Evolutionary conservation across 1,284 basidiomycete genomes (phyloP).

Genomic region (Papiliotrema nemorosa): DNA sequence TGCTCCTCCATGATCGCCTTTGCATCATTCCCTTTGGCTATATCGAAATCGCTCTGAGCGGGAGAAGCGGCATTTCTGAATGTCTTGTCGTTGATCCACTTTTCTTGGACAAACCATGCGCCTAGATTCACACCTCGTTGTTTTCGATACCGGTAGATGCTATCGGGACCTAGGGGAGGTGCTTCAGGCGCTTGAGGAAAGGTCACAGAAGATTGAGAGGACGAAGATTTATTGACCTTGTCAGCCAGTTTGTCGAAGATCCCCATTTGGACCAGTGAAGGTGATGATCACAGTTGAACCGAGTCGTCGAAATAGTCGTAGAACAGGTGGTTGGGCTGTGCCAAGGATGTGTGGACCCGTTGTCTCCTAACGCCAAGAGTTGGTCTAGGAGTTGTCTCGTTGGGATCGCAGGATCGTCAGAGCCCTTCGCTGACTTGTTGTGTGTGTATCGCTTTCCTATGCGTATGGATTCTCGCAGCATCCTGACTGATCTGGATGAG

Average conservation of each 20-base stretch:
- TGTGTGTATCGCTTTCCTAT: too few species aligned
- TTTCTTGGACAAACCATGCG: slow-evolving; percentile 66
- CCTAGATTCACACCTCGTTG: slow-evolving; percentile 82
- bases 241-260: slow-evolving; percentile 43
- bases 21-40: slow-evolving; percentile 61
- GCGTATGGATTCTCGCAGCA: too few species aligned
- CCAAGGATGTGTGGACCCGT: too few species aligned
- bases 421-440: too few species aligned
- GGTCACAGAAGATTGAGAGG: slow-evolving; percentile 7
- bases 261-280: slow-evolving; percentile 31
- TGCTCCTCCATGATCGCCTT: slow-evolving; percentile 66
- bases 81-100: slow-evolving; percentile 64
- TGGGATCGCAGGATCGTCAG: too few species aligned
- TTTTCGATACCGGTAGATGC: slow-evolving; percentile 63
- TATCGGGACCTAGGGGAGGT: slow-evolving; percentile 25
- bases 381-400: too few species aligned
- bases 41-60: slow-evolving; percentile 69
- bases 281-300: not conserved
- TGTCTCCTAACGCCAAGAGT: too few species aligned
- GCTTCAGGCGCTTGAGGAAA: slow-evolving; percentile 12
- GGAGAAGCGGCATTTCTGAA: slow-evolving; percentile 58
- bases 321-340: too few species aligned
- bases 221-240: slow-evolving; percentile 10
- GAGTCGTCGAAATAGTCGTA: too few species aligned
- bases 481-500: too few species aligned